Evolutionary conservation across 1,284 basidiomycete species (phyloP).

Genomic region (Cryptococcus depauperatus): DNA sequence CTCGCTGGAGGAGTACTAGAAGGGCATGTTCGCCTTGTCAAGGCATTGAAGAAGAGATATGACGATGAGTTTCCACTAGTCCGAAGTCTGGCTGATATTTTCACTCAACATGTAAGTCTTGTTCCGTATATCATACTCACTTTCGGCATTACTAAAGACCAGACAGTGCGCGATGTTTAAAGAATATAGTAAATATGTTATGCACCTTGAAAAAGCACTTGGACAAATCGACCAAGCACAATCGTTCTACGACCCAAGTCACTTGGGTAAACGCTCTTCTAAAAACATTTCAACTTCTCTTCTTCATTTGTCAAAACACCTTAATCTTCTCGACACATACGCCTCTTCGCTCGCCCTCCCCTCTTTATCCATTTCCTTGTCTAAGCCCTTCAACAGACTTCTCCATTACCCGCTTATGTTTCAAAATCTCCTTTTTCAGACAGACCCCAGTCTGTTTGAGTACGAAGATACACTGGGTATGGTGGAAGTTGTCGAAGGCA

Average conservation of each 20-base stretch:
- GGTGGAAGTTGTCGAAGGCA: slow-evolving; percentile 92
- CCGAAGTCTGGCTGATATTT: slow-evolving; percentile 81
- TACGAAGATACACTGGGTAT: slow-evolving; percentile 92
- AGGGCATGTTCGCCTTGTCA: slow-evolving; percentile 73
- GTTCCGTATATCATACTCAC: background rate
- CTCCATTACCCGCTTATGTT: slow-evolving; percentile 96
- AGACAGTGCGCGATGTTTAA: slow-evolving; percentile 80
- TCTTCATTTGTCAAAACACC: background rate
- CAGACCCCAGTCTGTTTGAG: slow-evolving; percentile 92
- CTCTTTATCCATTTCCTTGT: slow-evolving; percentile 74
- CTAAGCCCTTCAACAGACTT: slow-evolving; percentile 92
- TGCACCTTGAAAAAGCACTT: slow-evolving; percentile 81
- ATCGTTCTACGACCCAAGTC: slow-evolving; percentile 8
- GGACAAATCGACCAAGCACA: slow-evolving; percentile 76
- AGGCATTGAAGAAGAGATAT: slow-evolving; percentile 73
- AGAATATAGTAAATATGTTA: slow-evolving; percentile 83
- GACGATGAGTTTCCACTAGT: slow-evolving; percentile 90
- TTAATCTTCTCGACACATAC: background rate
- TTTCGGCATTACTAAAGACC: background rate
- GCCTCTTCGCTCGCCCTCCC: background rate
- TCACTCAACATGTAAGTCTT: slow-evolving; percentile 73
- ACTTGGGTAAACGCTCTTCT: slow-evolving; percentile 60
- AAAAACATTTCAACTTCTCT: background rate
- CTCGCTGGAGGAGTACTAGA: slow-evolving; percentile 74
- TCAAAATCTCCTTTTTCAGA: slow-evolving; percentile 90